These are phyloP conservation scores for Macrocystidia cucumis DNA, from an alignment of 1,284 basidiomycete species.

Conservation along the genomic window DNA sequence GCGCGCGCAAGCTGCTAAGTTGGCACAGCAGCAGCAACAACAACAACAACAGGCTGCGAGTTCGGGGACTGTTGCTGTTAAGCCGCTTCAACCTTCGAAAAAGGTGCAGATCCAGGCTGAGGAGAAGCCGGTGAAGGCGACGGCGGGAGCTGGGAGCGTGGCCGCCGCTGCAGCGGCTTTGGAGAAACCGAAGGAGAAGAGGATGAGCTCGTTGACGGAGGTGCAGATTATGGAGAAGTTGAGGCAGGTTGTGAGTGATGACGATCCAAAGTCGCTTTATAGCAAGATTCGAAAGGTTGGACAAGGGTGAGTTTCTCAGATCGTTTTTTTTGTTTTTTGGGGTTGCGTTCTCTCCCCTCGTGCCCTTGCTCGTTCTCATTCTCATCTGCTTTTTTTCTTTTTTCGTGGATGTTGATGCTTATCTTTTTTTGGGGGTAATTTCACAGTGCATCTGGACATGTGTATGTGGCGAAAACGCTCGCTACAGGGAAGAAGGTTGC, in stretches of 20 bases:
- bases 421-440: slow-evolving; percentile 8
- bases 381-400: too few species aligned
- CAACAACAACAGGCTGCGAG: slow-evolving; percentile 19
- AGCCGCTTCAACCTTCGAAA: slow-evolving; percentile 61
- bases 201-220: slow-evolving; percentile 95
- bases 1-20: slow-evolving; percentile 10
- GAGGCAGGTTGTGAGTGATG: slow-evolving; percentile 77
- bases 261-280: slow-evolving; percentile 88
- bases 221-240: slow-evolving; percentile 98
- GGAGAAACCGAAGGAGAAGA: slow-evolving; percentile 69
- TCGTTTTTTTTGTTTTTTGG: slow-evolving; percentile 2
- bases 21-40: slow-evolving; percentile 7
- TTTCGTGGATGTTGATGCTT: too few species aligned
- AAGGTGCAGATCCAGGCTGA: slow-evolving; percentile 38
- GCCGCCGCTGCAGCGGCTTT: slow-evolving; percentile 68
- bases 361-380: too few species aligned
- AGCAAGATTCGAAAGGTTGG: slow-evolving; percentile 99
- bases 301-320: slow-evolving; percentile 68
- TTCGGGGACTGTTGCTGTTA: slow-evolving; percentile 43
- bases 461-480: slow-evolving; percentile 96
- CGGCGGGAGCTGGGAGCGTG: slow-evolving; percentile 33
- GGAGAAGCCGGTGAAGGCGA: slow-evolving; percentile 29
- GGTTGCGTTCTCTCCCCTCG: background rate
- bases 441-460: slow-evolving; percentile 89
- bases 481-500: slow-evolving; percentile 88